Conservation (phyloP, 495 filamentous ascomycete genomes). For the Ramalina peruviana region DNA sequence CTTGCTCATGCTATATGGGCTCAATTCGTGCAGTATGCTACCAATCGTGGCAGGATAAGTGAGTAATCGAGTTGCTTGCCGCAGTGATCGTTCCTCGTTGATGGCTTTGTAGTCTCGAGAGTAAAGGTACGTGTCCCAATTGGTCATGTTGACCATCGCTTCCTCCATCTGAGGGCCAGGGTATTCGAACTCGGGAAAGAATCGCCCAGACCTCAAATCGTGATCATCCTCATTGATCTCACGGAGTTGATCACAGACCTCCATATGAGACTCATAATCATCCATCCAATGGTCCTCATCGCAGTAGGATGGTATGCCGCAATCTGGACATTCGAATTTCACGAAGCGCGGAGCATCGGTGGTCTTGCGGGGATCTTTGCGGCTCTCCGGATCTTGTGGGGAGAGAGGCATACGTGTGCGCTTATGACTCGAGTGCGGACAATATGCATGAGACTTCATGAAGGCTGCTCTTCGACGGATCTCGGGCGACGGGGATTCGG, state of each 20-base stretch:
- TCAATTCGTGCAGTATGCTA: constrained; percentile 84
- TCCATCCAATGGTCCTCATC: constrained; percentile 87
- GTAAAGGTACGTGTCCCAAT: constrained; percentile 95
- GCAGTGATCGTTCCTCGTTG: constrained; percentile 70
- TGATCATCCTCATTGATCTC: constrained; percentile 98
- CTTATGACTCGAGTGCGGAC: constrained; percentile 75
- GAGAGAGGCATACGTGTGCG: constrained; percentile 45
- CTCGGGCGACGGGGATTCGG: constrained; percentile 68
- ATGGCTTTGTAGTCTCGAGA: constrained; percentile 78
- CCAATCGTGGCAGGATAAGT: constrained; percentile 89
- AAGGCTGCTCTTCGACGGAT: constrained; percentile 76
- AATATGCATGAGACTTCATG: constrained; percentile 82
- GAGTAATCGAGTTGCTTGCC: constrained; percentile 81
- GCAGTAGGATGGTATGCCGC: constrained; percentile 86
- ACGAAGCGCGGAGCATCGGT: constrained; percentile 54
- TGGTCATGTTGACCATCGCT: constrained; percentile 88
- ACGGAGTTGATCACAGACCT: constrained; percentile 79
- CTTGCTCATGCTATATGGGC: constrained; percentile 68
- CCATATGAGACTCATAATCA: constrained; percentile 81
- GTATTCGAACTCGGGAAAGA: constrained; percentile 89
- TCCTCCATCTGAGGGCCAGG: constrained; percentile 81
- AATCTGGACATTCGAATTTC: constrained; percentile 90
- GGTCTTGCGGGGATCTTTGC: constrained; percentile 30
- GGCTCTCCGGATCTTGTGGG: constrained; percentile 46
- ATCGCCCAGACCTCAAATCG: constrained; percentile 75